Evolutionary conservation across 2,329 filamentous ascomycete genomes (phyloP), one percentile per base, ranked within the genome.

Genomic region (Colletotrichum spinosum): DNA sequence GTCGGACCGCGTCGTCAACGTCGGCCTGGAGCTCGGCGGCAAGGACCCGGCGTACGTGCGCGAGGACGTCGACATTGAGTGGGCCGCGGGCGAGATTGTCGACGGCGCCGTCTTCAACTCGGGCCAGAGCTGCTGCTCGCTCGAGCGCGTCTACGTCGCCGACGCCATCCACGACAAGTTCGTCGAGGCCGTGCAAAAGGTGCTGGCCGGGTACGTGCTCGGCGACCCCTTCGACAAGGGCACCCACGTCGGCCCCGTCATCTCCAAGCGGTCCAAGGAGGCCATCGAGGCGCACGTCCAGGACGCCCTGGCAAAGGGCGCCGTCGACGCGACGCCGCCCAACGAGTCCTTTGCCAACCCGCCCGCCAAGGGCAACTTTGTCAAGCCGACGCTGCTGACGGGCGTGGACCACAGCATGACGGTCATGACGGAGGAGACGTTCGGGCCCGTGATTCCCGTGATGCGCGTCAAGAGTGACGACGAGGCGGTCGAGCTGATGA

Each of bases 101-200:
- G 95, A 98, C 72, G 95, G 95, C 17, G 90, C 94, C n/a, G 84
- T 98, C 62, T 98, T 98, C 85, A 98, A 98, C 81, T 97, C 94
- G 55, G 95, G 95, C n/a, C 95, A 98, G 82, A 97, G 93, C 76
- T 98, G 95, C 83, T 98, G 95, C 79, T 92, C 93, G 33, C 84
- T 98, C 58, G 95, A 98, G 81, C 86, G 95, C 39, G 88, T 98
- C 17, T 98, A 98, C 73, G 94, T 98, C 6, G 89, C 96, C 72
- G 91, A 92, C 74, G 89, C 87, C 71, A 88, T 98, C 54, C 89
- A 97, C 76, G 93, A 97, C 72, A 81, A 87, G 11, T 97, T 98
- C 72, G 84, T 97, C 55, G 83, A 88, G 55, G 92, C 91, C 6
- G 84, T 93, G 11, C 92, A 96, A 77, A 89, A 90, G 61, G 93